These are phyloP conservation scores for Yamadazyma trypodendri DNA, from an alignment of 1,139 yeast genomes.

Conservation along the genomic window DNA sequence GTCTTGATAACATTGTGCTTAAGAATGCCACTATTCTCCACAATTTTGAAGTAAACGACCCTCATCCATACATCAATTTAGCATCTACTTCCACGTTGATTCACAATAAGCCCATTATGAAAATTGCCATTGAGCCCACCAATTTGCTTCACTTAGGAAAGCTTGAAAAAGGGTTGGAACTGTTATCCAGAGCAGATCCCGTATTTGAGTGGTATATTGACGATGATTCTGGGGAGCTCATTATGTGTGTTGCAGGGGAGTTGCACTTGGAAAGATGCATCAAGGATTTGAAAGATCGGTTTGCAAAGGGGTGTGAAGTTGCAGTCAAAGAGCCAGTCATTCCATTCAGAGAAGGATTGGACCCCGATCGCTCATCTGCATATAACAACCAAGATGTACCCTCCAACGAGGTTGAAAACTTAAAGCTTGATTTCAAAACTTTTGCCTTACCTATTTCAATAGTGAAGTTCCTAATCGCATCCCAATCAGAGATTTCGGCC, in stretches of 20 bases:
- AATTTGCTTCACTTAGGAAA: conserved; percentile 78
- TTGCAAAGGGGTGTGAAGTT: conserved; percentile 83
- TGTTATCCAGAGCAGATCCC: conserved; percentile 87
- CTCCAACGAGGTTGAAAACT: conserved; percentile 35
- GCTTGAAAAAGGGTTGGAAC: conserved; percentile 73
- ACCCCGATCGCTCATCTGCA: conserved; percentile 19
- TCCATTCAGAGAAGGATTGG: conserved; percentile 87
- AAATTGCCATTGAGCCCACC: conserved; percentile 91
- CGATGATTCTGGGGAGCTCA: conserved; percentile 84
- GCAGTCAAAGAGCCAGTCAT: conserved; percentile 89
- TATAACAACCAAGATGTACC: conserved; percentile 25
- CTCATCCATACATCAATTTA: conserved; percentile 67
- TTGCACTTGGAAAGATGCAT: conserved; percentile 88
- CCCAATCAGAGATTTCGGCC: conserved; percentile 37
- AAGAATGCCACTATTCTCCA: conserved; percentile 82
- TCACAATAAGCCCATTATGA: conserved; percentile 80
- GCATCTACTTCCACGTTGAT: conserved; percentile 55
- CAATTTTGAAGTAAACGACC: conserved; percentile 33
- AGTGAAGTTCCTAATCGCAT: conserved; percentile 47
- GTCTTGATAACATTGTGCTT: conserved; percentile 75
- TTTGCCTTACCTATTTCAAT: conserved; percentile 57
- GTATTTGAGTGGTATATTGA: conserved; percentile 84
- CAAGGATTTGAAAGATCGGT: conserved; percentile 83
- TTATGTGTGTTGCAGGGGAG: conserved; percentile 94
- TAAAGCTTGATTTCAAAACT: conserved; percentile 50